Conservation (phyloP, 2,329 filamentous ascomycete species). For the Chaetomiaceae sp. region DNA sequence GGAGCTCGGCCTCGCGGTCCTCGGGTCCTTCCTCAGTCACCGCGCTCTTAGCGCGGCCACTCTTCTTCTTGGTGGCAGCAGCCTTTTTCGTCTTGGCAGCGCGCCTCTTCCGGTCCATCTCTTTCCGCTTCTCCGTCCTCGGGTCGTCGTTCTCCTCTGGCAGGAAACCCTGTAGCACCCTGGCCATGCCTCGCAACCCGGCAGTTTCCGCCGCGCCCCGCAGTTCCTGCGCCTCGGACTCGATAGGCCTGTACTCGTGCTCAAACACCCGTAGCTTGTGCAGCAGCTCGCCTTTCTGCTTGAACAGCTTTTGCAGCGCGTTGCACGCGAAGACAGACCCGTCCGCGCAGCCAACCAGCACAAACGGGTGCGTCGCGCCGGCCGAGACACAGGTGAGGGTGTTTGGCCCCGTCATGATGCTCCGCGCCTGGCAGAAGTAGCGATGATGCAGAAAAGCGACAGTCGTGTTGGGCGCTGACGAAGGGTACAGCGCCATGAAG, state of each 20-base stretch:
- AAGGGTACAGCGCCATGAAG: slow-evolving; percentile 47
- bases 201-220: neutral
- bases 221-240: slow-evolving; percentile 9
- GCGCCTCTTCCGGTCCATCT: slow-evolving; percentile 31
- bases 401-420: slow-evolving; percentile 45
- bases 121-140: slow-evolving; percentile 32
- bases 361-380: slow-evolving; percentile 46
- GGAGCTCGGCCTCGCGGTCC: slow-evolving; percentile 19
- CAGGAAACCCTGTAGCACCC: slow-evolving; percentile 47
- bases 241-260: slow-evolving; percentile 42
- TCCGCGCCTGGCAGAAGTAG: slow-evolving; percentile 47
- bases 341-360: slow-evolving; percentile 48
- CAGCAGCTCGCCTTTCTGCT: slow-evolving; percentile 33
- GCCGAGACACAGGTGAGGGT: slow-evolving; percentile 45
- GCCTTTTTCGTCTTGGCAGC: slow-evolving; percentile 21
- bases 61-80: slow-evolving; percentile 18
- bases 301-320: slow-evolving; percentile 38
- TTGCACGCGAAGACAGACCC: slow-evolving; percentile 48
- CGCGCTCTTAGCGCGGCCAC: slow-evolving; percentile 17
- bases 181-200: slow-evolving; percentile 39
- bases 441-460: slow-evolving; percentile 48
- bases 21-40: slow-evolving; percentile 7
- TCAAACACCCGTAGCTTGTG: slow-evolving; percentile 44
- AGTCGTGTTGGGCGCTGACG: slow-evolving; percentile 47
- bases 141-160: slow-evolving; percentile 45